These are phyloP conservation scores for Penicillium concentricum DNA, from an alignment of 2,329 filamentous ascomycete species.

Conservation along the genomic window DNA sequence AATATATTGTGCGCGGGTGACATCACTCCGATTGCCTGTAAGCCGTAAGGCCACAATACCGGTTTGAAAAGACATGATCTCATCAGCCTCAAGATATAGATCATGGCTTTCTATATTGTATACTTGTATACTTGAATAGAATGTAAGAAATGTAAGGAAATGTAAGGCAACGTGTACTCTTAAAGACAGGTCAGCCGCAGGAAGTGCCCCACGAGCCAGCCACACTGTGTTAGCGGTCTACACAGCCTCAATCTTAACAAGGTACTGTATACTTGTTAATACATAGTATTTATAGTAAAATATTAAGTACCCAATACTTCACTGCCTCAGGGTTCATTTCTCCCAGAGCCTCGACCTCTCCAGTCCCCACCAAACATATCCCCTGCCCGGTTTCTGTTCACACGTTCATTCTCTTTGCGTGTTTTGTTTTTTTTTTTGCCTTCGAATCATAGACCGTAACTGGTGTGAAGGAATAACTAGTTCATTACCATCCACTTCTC, in stretches of 20 bases:
- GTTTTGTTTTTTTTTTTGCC: background rate
- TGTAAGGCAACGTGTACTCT: slow-evolving; percentile 1
- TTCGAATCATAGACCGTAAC: background rate
- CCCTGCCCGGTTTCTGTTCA: slow-evolving; percentile 10
- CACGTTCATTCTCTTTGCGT: background rate
- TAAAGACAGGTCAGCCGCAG: slow-evolving; percentile 6
- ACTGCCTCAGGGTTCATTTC: slow-evolving; percentile 15
- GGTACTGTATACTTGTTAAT: slow-evolving; percentile 10
- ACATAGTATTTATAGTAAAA: accelerated
- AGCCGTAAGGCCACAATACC: background rate
- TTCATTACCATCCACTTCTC: background rate
- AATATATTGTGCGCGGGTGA: slow-evolving; percentile 1
- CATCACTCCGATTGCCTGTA: background rate
- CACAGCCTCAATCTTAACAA: slow-evolving; percentile 25
- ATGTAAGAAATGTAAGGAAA: background rate
- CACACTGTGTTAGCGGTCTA: slow-evolving; percentile 21
- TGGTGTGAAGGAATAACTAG: background rate
- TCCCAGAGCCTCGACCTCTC: slow-evolving; percentile 27
- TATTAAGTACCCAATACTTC: slow-evolving; percentile 13
- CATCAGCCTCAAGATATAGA: background rate
- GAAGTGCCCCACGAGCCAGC: slow-evolving; percentile 18
- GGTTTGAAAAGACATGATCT: background rate
- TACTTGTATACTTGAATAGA: no score
- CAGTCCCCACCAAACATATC: slow-evolving; percentile 8
- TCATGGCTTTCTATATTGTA: background rate